Evolutionary conservation across 164 flowering plant genomes (phyloP).

Genomic region (Vitis cinerea): DNA sequence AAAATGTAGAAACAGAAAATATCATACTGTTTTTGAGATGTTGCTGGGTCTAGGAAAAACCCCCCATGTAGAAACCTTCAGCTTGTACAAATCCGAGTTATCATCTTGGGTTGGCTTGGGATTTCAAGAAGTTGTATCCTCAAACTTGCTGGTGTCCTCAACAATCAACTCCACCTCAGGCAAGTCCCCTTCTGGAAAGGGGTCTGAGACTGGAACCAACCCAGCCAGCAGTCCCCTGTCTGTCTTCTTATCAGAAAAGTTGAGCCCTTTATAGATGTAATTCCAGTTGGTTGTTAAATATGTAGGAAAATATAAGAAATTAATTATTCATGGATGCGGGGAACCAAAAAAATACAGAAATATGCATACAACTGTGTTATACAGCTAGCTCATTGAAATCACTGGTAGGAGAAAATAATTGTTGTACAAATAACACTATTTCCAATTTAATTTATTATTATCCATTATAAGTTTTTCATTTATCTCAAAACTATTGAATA

Average conservation of each 20-base stretch:
- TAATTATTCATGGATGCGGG: too few species aligned
- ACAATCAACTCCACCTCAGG: constrained; percentile 82
- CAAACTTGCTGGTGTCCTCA: constrained; percentile 73
- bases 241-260: constrained; percentile 71
- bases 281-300: too few species aligned
- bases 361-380: too few species aligned
- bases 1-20: background rate
- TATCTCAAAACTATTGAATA: too few species aligned
- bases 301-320: too few species aligned
- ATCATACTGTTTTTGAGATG: constrained; percentile 77
- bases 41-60: constrained; percentile 89
- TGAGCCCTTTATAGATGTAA: constrained; percentile 36
- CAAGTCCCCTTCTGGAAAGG: constrained; percentile 57
- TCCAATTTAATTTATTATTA: too few species aligned
- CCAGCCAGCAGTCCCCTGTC: constrained; percentile 79
- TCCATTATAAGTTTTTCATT: too few species aligned
- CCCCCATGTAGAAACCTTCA: constrained; percentile 97
- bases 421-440: too few species aligned
- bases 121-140: constrained; percentile 14
- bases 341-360: too few species aligned
- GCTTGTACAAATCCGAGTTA: constrained; percentile 62
- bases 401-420: too few species aligned
- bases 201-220: constrained; percentile 52
- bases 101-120: constrained; percentile 35
- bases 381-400: background rate